These are phyloP conservation scores for Botrytis pseudocinerea DNA, from an alignment of 2,329 filamentous ascomycete species.

Conservation along the genomic window DNA sequence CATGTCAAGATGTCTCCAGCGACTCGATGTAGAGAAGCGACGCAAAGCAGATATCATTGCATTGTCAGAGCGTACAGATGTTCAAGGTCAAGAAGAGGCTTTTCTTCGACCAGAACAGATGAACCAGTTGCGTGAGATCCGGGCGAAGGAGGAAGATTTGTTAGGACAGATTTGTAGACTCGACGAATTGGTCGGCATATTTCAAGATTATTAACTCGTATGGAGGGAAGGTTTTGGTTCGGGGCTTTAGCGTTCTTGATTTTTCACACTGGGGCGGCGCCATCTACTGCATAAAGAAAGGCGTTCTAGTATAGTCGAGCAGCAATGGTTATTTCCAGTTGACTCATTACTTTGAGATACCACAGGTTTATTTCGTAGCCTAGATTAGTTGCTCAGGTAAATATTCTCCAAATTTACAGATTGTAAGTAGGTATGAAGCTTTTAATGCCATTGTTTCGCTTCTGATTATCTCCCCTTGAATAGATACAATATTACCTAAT, in stretches of 20 bases:
- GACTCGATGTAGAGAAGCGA: slow-evolving; percentile 72
- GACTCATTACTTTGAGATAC: slow-evolving; percentile 19
- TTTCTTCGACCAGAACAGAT: slow-evolving; percentile 75
- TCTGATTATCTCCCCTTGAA: neutral
- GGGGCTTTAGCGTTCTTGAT: slow-evolving; percentile 23
- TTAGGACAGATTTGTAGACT: slow-evolving; percentile 76
- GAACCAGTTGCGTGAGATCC: slow-evolving; percentile 57
- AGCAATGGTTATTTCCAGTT: slow-evolving; percentile 14
- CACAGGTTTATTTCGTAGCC: slow-evolving; percentile 15
- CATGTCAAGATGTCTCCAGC: slow-evolving; percentile 82
- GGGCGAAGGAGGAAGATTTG: slow-evolving; percentile 70
- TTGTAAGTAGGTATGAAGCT: neutral
- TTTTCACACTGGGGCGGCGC: slow-evolving; percentile 30
- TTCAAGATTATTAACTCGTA: slow-evolving; percentile 69
- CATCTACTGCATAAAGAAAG: slow-evolving; percentile 26
- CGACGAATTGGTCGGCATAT: slow-evolving; percentile 80
- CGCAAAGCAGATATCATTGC: slow-evolving; percentile 72
- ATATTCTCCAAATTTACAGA: neutral
- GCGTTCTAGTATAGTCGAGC: slow-evolving; percentile 25
- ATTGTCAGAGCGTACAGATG: slow-evolving; percentile 82
- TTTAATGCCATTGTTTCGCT: neutral
- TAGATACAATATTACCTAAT: neutral
- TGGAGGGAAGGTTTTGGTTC: slow-evolving; percentile 21
- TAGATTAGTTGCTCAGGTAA: slow-evolving; percentile 2
- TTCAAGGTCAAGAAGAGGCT: slow-evolving; percentile 73